Conservation (phyloP, 2,329 filamentous ascomycete genomes). For the Talaromyces verruculosus region DNA sequence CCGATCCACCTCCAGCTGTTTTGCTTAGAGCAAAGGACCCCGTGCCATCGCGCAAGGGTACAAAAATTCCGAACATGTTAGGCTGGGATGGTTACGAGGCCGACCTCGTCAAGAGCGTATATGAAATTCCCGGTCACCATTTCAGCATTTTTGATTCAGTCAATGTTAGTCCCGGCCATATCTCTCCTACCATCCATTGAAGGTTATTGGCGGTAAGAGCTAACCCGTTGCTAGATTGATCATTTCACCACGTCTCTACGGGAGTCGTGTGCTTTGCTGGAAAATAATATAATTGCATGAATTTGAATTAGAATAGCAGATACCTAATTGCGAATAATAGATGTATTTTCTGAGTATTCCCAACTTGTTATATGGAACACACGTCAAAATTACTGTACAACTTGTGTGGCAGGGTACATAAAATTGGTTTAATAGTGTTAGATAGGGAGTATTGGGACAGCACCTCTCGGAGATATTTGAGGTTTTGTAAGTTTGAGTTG, state of each 20-base stretch:
- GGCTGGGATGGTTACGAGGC: not conserved
- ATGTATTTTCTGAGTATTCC: not conserved
- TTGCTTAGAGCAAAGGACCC: slow-evolving; percentile 7
- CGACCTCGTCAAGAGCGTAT: not conserved
- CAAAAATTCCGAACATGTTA: not conserved
- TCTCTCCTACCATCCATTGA: not conserved
- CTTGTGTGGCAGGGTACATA: not conserved
- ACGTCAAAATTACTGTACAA: not conserved
- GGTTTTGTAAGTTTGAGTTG: not conserved
- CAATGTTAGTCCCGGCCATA: not conserved
- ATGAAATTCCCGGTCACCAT: not conserved
- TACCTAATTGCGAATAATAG: not conserved
- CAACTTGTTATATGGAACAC: not conserved
- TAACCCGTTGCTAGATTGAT: not conserved
- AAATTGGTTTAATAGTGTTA: not conserved
- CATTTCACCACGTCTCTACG: not conserved
- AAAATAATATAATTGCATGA: not conserved
- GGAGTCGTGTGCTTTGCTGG: not conserved
- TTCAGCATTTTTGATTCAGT: not conserved
- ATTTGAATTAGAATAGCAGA: not conserved
- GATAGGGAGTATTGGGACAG: not conserved
- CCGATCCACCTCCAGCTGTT: not conserved
- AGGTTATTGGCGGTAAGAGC: not conserved
- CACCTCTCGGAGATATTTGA: not conserved
- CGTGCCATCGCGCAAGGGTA: slow-evolving; percentile 5